Evolutionary conservation across 306 rosid genomes (phyloP).

Genomic region (Dalbergia cochinchinensis): DNA sequence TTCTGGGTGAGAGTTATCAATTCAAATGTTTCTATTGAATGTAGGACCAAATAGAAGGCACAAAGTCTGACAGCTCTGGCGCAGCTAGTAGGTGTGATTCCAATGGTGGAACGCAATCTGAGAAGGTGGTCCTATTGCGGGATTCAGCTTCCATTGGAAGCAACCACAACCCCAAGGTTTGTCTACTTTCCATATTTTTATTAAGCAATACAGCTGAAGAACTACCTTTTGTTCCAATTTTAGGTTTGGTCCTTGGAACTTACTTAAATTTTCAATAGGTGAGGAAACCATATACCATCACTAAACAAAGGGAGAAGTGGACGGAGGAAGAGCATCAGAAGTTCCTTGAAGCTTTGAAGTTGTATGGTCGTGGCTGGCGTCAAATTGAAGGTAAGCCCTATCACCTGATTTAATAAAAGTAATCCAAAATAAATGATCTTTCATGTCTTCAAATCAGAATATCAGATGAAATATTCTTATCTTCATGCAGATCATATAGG

Average conservation of each 20-base stretch:
- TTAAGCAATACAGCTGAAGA: background rate
- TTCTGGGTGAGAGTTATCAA: conserved; percentile 35
- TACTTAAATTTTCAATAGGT: conserved; percentile 57
- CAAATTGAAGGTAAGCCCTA: conserved; percentile 83
- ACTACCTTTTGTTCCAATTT: conserved; percentile 18
- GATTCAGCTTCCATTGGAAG: conserved; percentile 55
- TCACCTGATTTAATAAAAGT: conserved; percentile 9
- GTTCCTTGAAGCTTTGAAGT: conserved; percentile 93
- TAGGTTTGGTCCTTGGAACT: conserved; percentile 14
- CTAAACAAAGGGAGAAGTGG: conserved; percentile 97
- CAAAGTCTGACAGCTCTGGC: conserved; percentile 48
- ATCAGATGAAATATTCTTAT: conserved; percentile 51
- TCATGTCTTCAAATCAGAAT: conserved; percentile 33
- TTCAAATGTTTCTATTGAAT: conserved; percentile 43
- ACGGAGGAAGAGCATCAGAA: conserved; percentile 92
- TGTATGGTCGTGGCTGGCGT: conserved; percentile 99
- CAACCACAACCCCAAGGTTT: conserved; percentile 73
- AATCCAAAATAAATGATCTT: background rate
- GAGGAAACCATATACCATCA: conserved; percentile 91
- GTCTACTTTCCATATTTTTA: conserved; percentile 29
- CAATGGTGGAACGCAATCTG: conserved; percentile 54
- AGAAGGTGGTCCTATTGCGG: conserved; percentile 41
- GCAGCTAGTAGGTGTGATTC: conserved; percentile 46
- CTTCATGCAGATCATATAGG: conserved; percentile 92
- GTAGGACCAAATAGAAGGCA: conserved; percentile 64